Base-by-base conservation (phyloP, 768 basidiomycete species). In the Lepiota venenata region DNA sequence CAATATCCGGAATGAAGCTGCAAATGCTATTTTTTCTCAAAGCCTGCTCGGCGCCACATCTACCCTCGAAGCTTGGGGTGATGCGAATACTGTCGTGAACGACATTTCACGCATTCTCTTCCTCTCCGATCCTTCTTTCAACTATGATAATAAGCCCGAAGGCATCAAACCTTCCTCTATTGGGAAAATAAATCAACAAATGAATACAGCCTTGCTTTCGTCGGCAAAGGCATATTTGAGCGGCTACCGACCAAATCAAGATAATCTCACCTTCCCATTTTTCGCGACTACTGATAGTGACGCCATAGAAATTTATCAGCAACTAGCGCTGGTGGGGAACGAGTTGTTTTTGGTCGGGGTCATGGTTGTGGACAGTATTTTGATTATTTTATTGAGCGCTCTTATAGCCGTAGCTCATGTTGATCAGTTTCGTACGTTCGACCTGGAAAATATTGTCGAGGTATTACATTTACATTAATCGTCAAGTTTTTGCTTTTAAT, bases 141-240 rank as follows among this genome's bases (percentile, higher is more conserved):
- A 12, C 12, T 18, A 41, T 16, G 29, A 42, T 14, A 16, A 50
- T 4, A 42, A 35, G 2, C 22, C 50, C 3, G 27, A 14, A 2
- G 50, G 50, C 8, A 50, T 35, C n/a, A 50, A 51, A n/a, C 50
- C 50, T n/a, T 27, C 35, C 29, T 20, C 40, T 8, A 14, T 51
- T 14, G 29, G 32, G 29, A 2, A 32, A 22, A 52, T 44, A n/a
- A 44, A 52, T 18, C 12, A 37, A 21, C 29, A 44, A 11, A 52
- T 52, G 51, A 45, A 52, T 14, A 38, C 11, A 9, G 29, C 45
- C n/a, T 15, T 45, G 1, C 32, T 20, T 5, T 52, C 51, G 15
- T 44, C 51, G 4, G 29, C 51, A 1, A 45, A 44, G 25, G 51
- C 42, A n/a, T 45, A 25, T 36, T 20, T 52, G 6, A 52, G 51